Evolutionary conservation across 495 filamentous ascomycete genomes (phyloP).

Genomic region (Xylaria telfairii): DNA sequence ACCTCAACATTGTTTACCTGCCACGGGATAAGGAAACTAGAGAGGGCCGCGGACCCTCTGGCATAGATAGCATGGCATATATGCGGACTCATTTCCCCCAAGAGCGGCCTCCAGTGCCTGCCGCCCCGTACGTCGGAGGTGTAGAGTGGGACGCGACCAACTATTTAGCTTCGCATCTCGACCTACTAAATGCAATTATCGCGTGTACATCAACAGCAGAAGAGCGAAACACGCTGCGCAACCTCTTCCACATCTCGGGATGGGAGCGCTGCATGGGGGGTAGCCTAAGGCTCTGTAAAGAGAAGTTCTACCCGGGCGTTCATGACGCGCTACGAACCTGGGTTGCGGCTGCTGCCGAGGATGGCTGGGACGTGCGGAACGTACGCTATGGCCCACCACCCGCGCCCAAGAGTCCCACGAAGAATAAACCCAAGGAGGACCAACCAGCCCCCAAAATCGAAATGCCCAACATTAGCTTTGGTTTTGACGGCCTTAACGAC

Average conservation of each 20-base stretch:
- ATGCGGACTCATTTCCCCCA: slow-evolving; percentile 79
- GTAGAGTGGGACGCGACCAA: slow-evolving; percentile 99
- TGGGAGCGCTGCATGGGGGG: slow-evolving; percentile 91
- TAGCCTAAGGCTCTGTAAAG: slow-evolving; percentile 88
- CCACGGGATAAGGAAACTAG: slow-evolving; percentile 44
- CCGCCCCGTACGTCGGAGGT: slow-evolving; percentile 94
- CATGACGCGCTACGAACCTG: slow-evolving; percentile 89
- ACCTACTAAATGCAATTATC: slow-evolving; percentile 89
- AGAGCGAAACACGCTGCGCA: slow-evolving; percentile 79
- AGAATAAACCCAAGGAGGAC: slow-evolving; percentile 46
- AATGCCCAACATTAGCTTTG: slow-evolving; percentile 59
- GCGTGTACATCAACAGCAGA: slow-evolving; percentile 75
- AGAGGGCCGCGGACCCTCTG: slow-evolving; percentile 32
- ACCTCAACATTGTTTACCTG: slow-evolving; percentile 82
- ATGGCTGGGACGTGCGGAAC: slow-evolving; percentile 80
- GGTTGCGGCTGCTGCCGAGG: slow-evolving; percentile 84
- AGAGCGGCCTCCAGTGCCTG: slow-evolving; percentile 88
- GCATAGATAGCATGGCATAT: slow-evolving; percentile 54
- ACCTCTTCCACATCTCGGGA: slow-evolving; percentile 79
- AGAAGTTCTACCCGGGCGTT: slow-evolving; percentile 92
- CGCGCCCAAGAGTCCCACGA: slow-evolving; percentile 55
- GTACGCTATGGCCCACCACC: slow-evolving; percentile 75
- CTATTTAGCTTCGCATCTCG: slow-evolving; percentile 89
- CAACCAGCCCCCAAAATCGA: slow-evolving; percentile 60
- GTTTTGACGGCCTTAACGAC: slow-evolving; percentile 33